These are phyloP conservation scores for Parascedosporium putredinis DNA, from an alignment of 2,329 filamentous ascomycete genomes.

Conservation along the genomic window DNA sequence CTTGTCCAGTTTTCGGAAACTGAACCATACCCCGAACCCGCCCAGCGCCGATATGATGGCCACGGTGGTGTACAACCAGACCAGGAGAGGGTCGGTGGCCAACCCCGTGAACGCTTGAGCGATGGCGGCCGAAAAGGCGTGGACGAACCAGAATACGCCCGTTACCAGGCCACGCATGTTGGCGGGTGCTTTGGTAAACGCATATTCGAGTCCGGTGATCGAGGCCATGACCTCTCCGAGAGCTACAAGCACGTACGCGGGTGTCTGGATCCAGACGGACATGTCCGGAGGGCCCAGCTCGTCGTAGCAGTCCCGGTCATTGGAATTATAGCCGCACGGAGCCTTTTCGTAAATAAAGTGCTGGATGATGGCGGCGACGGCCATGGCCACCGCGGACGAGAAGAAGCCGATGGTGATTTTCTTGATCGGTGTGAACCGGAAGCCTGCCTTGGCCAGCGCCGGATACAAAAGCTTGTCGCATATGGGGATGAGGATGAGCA, in stretches of 20 bases:
- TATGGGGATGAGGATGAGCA: slow-evolving; percentile 65
- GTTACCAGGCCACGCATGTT: slow-evolving; percentile 69
- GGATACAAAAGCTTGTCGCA: slow-evolving; percentile 61
- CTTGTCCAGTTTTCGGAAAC: slow-evolving; percentile 50
- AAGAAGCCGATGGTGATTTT: slow-evolving; percentile 63
- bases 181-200: slow-evolving; percentile 63
- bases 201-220: slow-evolving; percentile 58
- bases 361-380: slow-evolving; percentile 42
- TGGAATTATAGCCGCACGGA: slow-evolving; percentile 39
- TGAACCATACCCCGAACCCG: slow-evolving; percentile 59
- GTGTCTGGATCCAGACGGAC: slow-evolving; percentile 52
- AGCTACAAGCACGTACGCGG: slow-evolving; percentile 37
- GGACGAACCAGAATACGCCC: slow-evolving; percentile 58
- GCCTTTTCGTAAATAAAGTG: slow-evolving; percentile 55
- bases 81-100: slow-evolving; percentile 50
- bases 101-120: slow-evolving; percentile 44
- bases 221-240: slow-evolving; percentile 38
- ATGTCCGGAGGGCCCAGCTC: slow-evolving; percentile 36
- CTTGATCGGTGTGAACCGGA: slow-evolving; percentile 65
- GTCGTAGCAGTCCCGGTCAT: slow-evolving; percentile 19
- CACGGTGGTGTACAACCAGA: slow-evolving; percentile 64
- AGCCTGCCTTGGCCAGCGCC: slow-evolving; percentile 47
- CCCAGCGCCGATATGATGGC: slow-evolving; percentile 54
- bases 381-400: slow-evolving; percentile 49
- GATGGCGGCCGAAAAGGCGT: slow-evolving; percentile 56